Base-by-base conservation (phyloP, 768 basidiomycete genomes). In the Pholiota conissans region DNA sequence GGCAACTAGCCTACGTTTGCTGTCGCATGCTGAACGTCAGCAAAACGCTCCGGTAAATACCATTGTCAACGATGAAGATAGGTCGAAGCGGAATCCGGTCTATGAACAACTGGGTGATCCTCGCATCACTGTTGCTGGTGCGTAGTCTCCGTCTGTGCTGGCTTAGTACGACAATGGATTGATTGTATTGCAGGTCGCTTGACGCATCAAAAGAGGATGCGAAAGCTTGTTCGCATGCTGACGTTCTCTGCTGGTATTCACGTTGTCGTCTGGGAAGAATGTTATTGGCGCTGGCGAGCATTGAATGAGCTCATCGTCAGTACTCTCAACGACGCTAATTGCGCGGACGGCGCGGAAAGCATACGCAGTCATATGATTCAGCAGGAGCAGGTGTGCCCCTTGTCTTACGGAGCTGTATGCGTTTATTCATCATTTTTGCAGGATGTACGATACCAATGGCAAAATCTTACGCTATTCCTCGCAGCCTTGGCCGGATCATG, bases 21-120 rank as follows among this genome's bases (percentile, higher is more conserved):
- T 93, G 35, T 83, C 89, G 0, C 79, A 85, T 50, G 81, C 85
- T 1, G 90, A 92, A 64, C 79, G 84, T 16, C 79, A 85, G 49
- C 82, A 84, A 3, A 78, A 78, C 52, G 82, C 83, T 4, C 84
- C 87, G 14, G 66, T 78, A 1, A 79, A 82, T 35, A 70, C 74
- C 6, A 75, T 75, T 7, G 65, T 84, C 18, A 80, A 74, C 7
- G 84, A 87, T 46, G 87, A 88, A 45, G 84, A 87, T 62, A 75
- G 80, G 22, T 83, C 84, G 13, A 87, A 85, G 59, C 81, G 90
- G 22, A 84, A 88, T 67, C 84, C 85, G 0, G 82, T 90, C 37
- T 92, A 90, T 58, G 90, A 91, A 56, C 85, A 89, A 62, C 72
- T 93, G 13, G 91, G 91, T 11, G 91, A 93, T 65, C 88, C 89